phyloP scores from a whole-genome alignment of 495 filamentous ascomycete species.

The Neurospora discreta region DNA sequence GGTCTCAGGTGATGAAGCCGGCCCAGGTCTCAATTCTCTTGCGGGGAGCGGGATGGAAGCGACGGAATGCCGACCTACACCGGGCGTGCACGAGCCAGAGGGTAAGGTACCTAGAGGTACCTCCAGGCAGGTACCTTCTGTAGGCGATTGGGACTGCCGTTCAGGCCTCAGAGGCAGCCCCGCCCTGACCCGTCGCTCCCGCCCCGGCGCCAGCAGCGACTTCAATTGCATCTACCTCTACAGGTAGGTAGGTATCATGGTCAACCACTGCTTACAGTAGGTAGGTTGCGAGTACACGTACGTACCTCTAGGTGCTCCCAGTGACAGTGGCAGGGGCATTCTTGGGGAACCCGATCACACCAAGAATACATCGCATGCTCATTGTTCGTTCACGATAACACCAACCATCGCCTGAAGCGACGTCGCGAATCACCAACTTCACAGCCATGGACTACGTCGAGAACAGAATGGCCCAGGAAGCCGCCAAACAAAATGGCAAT shows the following conservation, averaged over 20 bases:
- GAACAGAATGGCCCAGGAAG: slow-evolving; percentile 40
- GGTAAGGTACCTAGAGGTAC: too few species aligned
- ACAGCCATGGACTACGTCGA: slow-evolving; percentile 44
- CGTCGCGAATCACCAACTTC: not conserved
- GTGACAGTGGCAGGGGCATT: not conserved
- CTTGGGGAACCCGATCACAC: not conserved
- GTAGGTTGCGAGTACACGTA: too few species aligned
- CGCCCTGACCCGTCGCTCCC: not conserved
- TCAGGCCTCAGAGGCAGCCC: not conserved
- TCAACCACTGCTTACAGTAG: not conserved
- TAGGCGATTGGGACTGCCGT: not conserved
- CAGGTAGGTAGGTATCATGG: too few species aligned
- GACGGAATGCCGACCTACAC: not conserved
- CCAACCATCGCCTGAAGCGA: not conserved
- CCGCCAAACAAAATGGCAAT: slow-evolving; percentile 18
- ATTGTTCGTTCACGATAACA: not conserved
- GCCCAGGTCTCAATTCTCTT: not conserved
- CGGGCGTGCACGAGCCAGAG: not conserved
- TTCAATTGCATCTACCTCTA: not conserved
- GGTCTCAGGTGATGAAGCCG: not conserved
- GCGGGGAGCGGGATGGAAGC: not conserved
- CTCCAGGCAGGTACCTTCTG: too few species aligned
- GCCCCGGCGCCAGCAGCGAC: not conserved
- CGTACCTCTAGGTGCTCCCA: not conserved
- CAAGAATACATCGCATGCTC: too few species aligned